Conservation (phyloP, 164 flowering plant genomes). For the Sextonia rubra region DNA sequence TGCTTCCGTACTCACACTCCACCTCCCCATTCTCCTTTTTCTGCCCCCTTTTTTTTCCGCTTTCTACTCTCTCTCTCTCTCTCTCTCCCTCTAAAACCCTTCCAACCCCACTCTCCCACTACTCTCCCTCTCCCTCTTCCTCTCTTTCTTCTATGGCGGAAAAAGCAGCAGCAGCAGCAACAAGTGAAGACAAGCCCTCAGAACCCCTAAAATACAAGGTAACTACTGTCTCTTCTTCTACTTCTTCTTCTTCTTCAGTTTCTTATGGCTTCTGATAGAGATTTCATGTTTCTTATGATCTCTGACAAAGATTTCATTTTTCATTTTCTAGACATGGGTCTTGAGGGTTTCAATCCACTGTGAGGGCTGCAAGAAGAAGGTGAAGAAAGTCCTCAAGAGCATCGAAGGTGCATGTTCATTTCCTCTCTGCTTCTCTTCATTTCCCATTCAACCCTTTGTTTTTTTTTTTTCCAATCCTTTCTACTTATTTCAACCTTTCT, state of each 20-base stretch:
- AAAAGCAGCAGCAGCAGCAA: neutral
- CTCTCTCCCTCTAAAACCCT: neutral
- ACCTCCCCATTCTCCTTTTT: neutral
- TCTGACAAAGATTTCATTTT: neutral
- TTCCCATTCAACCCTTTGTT: neutral
- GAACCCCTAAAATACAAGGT: conserved; percentile 43
- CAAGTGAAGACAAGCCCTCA: conserved; percentile 18
- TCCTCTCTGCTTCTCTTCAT: neutral
- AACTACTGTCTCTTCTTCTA: neutral
- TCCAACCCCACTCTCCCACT: neutral
- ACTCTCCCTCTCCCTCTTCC: neutral
- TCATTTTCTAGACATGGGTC: conserved; percentile 57
- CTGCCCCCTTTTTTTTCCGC: no score
- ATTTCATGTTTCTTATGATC: neutral
- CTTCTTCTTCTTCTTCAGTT: conserved; percentile 1
- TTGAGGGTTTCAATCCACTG: conserved; percentile 80
- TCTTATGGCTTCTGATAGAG: neutral
- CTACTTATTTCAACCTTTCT: neutral
- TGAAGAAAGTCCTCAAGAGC: conserved; percentile 61
- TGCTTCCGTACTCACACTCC: conserved; percentile 6
- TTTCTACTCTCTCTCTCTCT: neutral
- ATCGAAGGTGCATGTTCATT: conserved; percentile 45
- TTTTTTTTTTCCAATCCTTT: neutral
- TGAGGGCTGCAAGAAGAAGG: conserved; percentile 78
- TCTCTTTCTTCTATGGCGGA: conserved; percentile 23